These are phyloP conservation scores for Aschersonia sp. DNA, from an alignment of 2,329 filamentous ascomycete species.

Conservation along the genomic window DNA sequence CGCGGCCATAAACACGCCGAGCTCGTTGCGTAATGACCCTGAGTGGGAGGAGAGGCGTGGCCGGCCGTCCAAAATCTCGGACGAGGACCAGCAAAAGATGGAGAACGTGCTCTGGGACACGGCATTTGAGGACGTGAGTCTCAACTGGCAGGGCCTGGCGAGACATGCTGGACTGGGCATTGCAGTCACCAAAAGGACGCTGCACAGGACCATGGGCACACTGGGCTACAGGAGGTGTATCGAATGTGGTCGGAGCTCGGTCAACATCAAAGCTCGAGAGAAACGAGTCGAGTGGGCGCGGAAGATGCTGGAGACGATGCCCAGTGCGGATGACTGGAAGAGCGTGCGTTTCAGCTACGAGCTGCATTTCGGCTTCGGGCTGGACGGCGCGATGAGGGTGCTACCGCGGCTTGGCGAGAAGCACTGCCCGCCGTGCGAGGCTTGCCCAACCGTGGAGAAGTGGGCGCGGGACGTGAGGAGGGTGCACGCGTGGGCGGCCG, in stretches of 20 bases:
- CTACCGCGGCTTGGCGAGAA: constrained; percentile 19
- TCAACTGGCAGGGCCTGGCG: constrained; percentile 20
- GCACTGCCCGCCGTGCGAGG: constrained; percentile 14
- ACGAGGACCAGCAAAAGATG: constrained; percentile 20
- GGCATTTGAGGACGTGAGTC: constrained; percentile 13
- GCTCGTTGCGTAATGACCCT: constrained; percentile 19
- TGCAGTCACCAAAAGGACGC: constrained; percentile 18
- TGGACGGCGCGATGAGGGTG: constrained; percentile 20
- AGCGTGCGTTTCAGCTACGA: constrained; percentile 20
- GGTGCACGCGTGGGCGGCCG: constrained; percentile 19
- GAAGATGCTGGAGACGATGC: constrained; percentile 17
- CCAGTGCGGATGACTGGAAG: constrained; percentile 15
- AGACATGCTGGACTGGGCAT: constrained; percentile 17
- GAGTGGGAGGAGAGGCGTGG: constrained; percentile 24
- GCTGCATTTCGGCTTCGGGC: constrained; percentile 22
- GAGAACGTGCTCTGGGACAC: constrained; percentile 22
- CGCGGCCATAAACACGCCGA: constrained; percentile 17
- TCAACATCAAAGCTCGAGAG: constrained; percentile 16
- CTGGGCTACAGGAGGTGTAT: constrained; percentile 20
- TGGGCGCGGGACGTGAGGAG: constrained; percentile 19
- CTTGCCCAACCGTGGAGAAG: constrained; percentile 7
- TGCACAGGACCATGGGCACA: constrained; percentile 23
- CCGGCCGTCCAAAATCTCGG: constrained; percentile 18
- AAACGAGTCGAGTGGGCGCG: constrained; percentile 18
- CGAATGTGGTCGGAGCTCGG: constrained; percentile 13